These are phyloP conservation scores for Mycena olivaceomarginata DNA, from an alignment of 768 basidiomycete genomes.

Conservation along the genomic window DNA sequence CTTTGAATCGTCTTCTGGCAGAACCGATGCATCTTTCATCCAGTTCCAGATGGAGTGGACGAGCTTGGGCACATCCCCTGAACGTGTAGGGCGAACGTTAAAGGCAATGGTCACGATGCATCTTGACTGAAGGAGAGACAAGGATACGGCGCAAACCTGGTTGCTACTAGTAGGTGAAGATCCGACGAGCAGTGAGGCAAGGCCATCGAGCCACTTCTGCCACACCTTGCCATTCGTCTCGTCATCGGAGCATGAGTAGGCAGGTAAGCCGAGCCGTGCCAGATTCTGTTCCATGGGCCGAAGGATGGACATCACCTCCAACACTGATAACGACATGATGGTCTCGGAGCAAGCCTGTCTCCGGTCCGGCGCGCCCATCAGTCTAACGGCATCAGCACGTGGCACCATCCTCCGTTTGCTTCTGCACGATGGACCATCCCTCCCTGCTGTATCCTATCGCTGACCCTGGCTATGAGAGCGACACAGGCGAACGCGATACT, in stretches of 20 bases:
- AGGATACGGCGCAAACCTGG: constrained; percentile 31
- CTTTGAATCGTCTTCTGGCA: constrained; percentile 24
- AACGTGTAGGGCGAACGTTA: constrained; percentile 2
- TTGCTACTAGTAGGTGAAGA: constrained; percentile 15
- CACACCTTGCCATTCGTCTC: constrained; percentile 9
- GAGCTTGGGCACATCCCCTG: constrained; percentile 18
- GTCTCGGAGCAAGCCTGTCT: no score
- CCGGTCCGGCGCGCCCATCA: no score
- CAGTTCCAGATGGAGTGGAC: constrained; percentile 31
- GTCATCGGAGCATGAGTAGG: constrained; percentile 10
- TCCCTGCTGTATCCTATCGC: background rate
- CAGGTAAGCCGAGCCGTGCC: constrained; percentile 12
- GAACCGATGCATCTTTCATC: constrained; percentile 31
- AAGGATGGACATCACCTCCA: constrained; percentile 34
- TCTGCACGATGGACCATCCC: no score
- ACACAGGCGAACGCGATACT: constrained; percentile 17
- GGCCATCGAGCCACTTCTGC: constrained; percentile 28
- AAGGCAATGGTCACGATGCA: constrained; percentile 27
- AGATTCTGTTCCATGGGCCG: constrained; percentile 26
- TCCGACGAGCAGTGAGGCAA: constrained; percentile 28
- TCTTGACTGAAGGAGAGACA: constrained; percentile 21
- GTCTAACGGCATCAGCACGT: no score
- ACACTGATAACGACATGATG: constrained; percentile 31
- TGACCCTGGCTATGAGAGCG: constrained; percentile 27
- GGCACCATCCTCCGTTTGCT: no score